These are phyloP conservation scores for Auricularia heimuer DNA, from an alignment of 768 basidiomycete species.

Conservation along the genomic window DNA sequence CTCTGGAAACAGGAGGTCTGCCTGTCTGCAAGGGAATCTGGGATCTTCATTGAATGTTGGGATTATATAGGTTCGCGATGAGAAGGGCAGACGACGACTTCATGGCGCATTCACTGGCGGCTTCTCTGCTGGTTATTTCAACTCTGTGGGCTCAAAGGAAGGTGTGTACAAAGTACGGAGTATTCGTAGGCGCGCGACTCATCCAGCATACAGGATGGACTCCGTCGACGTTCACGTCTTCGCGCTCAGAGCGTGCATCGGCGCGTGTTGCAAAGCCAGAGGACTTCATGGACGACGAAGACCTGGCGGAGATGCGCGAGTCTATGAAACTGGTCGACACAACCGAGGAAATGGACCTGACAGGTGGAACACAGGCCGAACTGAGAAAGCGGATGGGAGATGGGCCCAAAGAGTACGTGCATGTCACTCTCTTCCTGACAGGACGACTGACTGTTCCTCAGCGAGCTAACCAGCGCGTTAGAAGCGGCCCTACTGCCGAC, in stretches of 20 bases:
- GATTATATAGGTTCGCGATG: slow-evolving; percentile 66
- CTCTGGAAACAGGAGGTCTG: slow-evolving; percentile 93
- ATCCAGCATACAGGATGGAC: slow-evolving; percentile 67
- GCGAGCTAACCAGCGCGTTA: slow-evolving; percentile 53
- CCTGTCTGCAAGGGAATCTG: too few species aligned
- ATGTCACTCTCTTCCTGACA: background rate
- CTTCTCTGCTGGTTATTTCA: slow-evolving; percentile 96
- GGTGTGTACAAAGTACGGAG: slow-evolving; percentile 33
- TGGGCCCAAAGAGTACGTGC: slow-evolving; percentile 37
- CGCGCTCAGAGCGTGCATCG: slow-evolving; percentile 65
- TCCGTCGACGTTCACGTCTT: slow-evolving; percentile 87
- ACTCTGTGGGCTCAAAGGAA: slow-evolving; percentile 92
- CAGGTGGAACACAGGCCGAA: slow-evolving; percentile 47
- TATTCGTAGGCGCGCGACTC: background rate
- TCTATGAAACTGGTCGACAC: slow-evolving; percentile 66
- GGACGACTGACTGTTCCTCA: slow-evolving; percentile 18
- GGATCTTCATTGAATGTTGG: too few species aligned
- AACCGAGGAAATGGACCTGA: slow-evolving; percentile 65
- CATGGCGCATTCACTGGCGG: slow-evolving; percentile 99
- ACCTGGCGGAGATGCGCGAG: slow-evolving; percentile 73
- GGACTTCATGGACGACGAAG: slow-evolving; percentile 99
- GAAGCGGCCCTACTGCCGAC: slow-evolving; percentile 61
- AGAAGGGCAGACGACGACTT: slow-evolving; percentile 83
- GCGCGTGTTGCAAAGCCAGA: slow-evolving; percentile 57
- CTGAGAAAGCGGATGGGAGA: slow-evolving; percentile 26